A percentile compares a stretch with the other conserved stretches of the same genome.
phyloP scores from a whole-genome alignment of 345 rosid genomes.

The Syzygium aqueum region DNA sequence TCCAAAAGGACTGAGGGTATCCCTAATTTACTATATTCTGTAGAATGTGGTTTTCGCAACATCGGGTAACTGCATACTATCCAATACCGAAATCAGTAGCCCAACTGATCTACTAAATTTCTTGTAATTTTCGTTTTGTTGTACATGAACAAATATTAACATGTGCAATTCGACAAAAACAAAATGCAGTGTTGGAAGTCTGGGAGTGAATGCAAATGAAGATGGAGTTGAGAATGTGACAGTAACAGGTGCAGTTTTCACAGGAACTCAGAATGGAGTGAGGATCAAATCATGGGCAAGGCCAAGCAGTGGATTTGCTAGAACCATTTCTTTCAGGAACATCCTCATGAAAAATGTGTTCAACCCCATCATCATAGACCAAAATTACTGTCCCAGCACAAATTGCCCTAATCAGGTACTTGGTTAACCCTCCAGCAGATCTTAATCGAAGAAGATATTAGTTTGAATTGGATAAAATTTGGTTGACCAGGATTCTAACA shows the following conservation, averaged over 20 bases:
- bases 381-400: slow-evolving; percentile 42
- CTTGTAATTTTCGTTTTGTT: not conserved
- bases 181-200: slow-evolving; percentile 46
- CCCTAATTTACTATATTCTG: not conserved
- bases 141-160: not conserved
- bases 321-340: slow-evolving; percentile 23
- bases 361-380: slow-evolving; percentile 47
- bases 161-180: not conserved
- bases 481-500: not conserved
- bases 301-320: slow-evolving; percentile 46
- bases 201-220: slow-evolving; percentile 28
- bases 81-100: not conserved
- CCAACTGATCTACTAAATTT: not conserved
- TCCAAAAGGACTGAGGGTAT: not conserved
- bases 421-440: not conserved
- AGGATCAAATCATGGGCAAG: slow-evolving; percentile 66
- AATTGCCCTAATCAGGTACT: slow-evolving; percentile 41
- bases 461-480: not conserved
- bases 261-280: slow-evolving; percentile 38
- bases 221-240: slow-evolving; percentile 50
- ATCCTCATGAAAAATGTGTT: slow-evolving; percentile 29
- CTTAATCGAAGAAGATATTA: not conserved
- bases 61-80: not conserved
- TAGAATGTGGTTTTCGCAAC: not conserved
- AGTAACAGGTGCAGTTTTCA: slow-evolving; percentile 21